Base-by-base conservation (phyloP, 1,284 basidiomycete genomes). In the Austroboletus novae-zelandiae region DNA sequence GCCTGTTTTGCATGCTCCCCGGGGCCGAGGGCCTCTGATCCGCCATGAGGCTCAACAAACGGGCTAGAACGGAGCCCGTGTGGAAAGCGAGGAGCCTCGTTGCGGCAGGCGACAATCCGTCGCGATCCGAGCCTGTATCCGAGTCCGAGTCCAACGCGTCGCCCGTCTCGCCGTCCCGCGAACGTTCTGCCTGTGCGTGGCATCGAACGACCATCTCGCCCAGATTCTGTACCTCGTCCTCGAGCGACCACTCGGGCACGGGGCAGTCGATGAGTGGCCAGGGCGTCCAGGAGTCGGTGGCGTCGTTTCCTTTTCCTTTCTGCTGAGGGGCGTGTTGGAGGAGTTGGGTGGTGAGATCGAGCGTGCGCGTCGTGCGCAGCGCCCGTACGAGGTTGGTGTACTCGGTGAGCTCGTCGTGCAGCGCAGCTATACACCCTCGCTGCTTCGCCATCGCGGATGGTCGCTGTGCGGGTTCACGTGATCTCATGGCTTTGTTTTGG, bases 1-100 rank as follows among this genome's bases (percentile, higher is more conserved):
- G 54, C 43, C 67, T 64, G 43, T 67, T 68, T 40, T 66, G 67
- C 66, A 68, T 67, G 41, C 66, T 69, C 31, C 55, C 67, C 23
- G 66, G 50, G 7, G 54, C 62, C 15, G 58, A 52, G 43, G 64
- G 67, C 4, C 64, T 45, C 18, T 66, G 64, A 35, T 65, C 55
- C 3, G 51, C 64, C 46, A 65, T 39, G 47, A 61, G 57, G 48
- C 53, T 61, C 30, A 66, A 32, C 40, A 64, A 49, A 46, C 50
- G 62, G 17, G 52, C 49, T 6, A 69, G 50, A 5, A 65, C 20
- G 13, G 53, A 47, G 20, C 44, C 48, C 0, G 53, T 34, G 42
- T 56, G 55, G 32, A 53, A 41, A 41, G 59, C 51, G 40, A 65
- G 61, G 8, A 27, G 40, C 1, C 36, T 51, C 4, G 51, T 17